Percentiles rank a stretch among this genome's conserved stretches.
phyloP scores from a whole-genome alignment of 225 moss, liverwort and hornwort species.

The Thuidium tamariscinum region DNA sequence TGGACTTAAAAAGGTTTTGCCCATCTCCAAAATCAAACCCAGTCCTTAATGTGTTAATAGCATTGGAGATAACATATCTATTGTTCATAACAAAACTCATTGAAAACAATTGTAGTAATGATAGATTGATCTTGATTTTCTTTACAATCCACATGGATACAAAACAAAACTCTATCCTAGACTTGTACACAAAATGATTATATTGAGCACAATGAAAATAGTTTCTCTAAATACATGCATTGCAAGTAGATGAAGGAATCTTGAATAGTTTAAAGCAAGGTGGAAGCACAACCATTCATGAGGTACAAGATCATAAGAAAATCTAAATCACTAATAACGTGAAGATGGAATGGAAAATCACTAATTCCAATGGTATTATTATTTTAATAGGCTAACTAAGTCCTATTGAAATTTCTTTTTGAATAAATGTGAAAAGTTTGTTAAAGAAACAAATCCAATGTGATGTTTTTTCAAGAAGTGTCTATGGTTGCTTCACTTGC shows the following conservation, averaged over 20 bases:
- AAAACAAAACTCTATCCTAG: background rate
- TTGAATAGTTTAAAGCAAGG: background rate
- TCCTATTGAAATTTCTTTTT: rapidly evolving
- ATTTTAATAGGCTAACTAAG: too few relatives aligned
- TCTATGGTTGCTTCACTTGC: background rate
- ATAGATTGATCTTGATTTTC: background rate
- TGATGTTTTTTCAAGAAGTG: rapidly evolving
- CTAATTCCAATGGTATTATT: background rate
- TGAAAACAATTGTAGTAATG: background rate
- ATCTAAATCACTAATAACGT: background rate
- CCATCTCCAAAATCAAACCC: too few relatives aligned
- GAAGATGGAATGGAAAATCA: background rate
- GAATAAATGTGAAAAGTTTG: background rate
- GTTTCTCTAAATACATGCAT: rapidly evolving
- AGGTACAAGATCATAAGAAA: background rate
- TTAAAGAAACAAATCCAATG: background rate
- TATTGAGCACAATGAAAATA: background rate
- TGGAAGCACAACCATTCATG: background rate
- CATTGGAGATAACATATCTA: background rate
- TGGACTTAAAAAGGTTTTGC: too few relatives aligned
- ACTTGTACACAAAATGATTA: background rate
- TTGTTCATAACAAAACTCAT: background rate
- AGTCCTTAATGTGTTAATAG: too few relatives aligned
- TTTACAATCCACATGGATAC: background rate
- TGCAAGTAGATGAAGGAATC: background rate